These are phyloP conservation scores for Ophiocordyceps camponoti-saundersi DNA, from an alignment of 2,329 filamentous ascomycete genomes.

Conservation along the genomic window DNA sequence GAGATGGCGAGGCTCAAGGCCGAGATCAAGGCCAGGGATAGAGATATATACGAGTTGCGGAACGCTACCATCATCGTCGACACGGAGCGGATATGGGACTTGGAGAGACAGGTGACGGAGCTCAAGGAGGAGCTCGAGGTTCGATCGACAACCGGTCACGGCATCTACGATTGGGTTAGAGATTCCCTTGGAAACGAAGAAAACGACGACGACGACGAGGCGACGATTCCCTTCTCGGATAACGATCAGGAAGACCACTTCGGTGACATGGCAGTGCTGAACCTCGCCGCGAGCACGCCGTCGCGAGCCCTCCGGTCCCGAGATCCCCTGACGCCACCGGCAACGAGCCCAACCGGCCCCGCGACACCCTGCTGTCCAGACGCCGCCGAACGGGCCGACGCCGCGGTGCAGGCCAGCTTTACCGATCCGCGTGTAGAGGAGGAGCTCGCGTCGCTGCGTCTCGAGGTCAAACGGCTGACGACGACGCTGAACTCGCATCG, in stretches of 20 bases:
- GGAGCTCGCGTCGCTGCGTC: conserved; percentile 29
- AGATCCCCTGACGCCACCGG: conserved; percentile 34
- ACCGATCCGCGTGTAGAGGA: conserved; percentile 25
- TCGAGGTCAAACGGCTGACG: conserved; percentile 30
- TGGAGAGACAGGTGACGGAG: conserved; percentile 21
- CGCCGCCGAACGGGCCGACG: conserved; percentile 8
- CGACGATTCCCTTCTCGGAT: conserved; percentile 15
- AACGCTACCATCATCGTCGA: conserved; percentile 32
- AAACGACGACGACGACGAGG: conserved; percentile 19
- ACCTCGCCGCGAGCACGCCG: conserved; percentile 35
- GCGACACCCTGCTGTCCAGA: conserved; percentile 19
- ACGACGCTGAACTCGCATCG: conserved; percentile 29
- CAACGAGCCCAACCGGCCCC: conserved; percentile 28
- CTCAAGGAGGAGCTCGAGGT: conserved; percentile 16
- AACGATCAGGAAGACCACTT: conserved; percentile 19
- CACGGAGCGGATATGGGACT: conserved; percentile 24
- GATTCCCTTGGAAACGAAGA: conserved; percentile 23
- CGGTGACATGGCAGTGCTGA: conserved; percentile 31
- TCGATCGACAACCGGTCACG: conserved; percentile 4
- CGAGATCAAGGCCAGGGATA: conserved; percentile 31
- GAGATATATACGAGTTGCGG: conserved; percentile 34
- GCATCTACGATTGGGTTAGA: conserved; percentile 28
- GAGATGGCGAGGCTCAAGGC: conserved; percentile 31
- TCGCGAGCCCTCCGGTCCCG: conserved; percentile 21
- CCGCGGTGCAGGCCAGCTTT: conserved; percentile 22